Evolutionary conservation across 768 basidiomycete species (phyloP).

Genomic region (Rhizopogon salebrosus): DNA sequence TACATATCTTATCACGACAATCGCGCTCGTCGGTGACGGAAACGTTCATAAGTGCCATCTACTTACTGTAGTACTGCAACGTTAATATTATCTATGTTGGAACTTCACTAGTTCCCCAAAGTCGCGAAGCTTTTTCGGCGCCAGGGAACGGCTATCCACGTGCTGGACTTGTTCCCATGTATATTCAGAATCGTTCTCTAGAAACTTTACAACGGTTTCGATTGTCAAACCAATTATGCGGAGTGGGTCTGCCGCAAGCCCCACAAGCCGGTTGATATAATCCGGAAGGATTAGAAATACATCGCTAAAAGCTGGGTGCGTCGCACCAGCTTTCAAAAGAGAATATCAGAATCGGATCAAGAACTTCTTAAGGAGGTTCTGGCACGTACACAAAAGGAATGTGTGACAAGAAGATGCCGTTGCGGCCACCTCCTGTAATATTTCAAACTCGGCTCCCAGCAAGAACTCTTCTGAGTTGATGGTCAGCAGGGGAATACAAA

Average conservation of each 20-base stretch:
- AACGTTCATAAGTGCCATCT: no score
- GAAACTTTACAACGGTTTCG: constrained; percentile 15
- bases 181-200: constrained; percentile 4
- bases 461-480: constrained; percentile 39
- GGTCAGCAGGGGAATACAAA: constrained; percentile 30
- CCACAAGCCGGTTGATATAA: constrained; percentile 21
- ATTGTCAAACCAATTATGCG: constrained; percentile 15
- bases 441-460: constrained; percentile 28
- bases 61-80: no score
- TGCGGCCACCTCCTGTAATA: constrained; percentile 26
- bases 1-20: no score
- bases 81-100: not conserved
- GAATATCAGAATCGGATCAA: not conserved
- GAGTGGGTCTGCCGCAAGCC: constrained; percentile 15
- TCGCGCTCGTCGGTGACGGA: no score
- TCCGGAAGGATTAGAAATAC: constrained; percentile 29
- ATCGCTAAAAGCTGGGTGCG: constrained; percentile 31
- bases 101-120: not conserved
- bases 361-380: no score
- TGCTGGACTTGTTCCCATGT: not conserved
- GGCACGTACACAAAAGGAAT: constrained; percentile 7
- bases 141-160: not conserved
- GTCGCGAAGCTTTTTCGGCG: no score
- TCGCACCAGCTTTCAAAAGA: constrained; percentile 20
- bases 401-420: not conserved